Conservation (phyloP, 164 flowering plant species). For the Vitis amurensis region DNA sequence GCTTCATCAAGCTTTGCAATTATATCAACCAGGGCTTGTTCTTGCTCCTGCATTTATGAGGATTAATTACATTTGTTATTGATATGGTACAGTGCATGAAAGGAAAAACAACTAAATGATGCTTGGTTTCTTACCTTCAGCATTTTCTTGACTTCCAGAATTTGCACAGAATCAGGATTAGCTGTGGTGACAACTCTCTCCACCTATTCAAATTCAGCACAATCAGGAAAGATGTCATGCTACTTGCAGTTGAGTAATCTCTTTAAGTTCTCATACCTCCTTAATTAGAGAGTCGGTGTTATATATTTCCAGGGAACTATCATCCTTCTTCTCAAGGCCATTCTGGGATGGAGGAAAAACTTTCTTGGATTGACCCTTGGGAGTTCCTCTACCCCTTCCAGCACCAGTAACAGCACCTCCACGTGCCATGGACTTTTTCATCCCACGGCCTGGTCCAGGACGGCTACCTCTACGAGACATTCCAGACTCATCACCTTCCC, state of each 20-base stretch:
- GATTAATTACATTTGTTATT: background rate
- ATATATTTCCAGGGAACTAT: constrained; percentile 77
- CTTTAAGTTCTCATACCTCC: constrained; percentile 49
- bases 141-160: constrained; percentile 65
- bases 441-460: constrained; percentile 73
- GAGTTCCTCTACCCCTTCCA: constrained; percentile 72
- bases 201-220: constrained; percentile 37
- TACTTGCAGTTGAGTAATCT: background rate
- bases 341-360: constrained; percentile 62
- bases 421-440: constrained; percentile 54
- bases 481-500: constrained; percentile 85
- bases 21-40: constrained; percentile 45
- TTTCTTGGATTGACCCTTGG: constrained; percentile 56
- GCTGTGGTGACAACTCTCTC: constrained; percentile 53
- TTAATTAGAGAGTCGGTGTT: constrained; percentile 87
- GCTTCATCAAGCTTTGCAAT: constrained; percentile 50
- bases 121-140: constrained; percentile 44
- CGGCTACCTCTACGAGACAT: constrained; percentile 56
- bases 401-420: constrained; percentile 54
- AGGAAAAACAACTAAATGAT: background rate
- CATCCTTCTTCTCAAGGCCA: constrained; percentile 68
- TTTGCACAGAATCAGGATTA: constrained; percentile 58
- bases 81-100: background rate
- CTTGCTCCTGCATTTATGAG: constrained; percentile 41
- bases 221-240: background rate